Conservation (phyloP, 2,329 filamentous ascomycete species). For the Acephala macrosclerotiorum region DNA sequence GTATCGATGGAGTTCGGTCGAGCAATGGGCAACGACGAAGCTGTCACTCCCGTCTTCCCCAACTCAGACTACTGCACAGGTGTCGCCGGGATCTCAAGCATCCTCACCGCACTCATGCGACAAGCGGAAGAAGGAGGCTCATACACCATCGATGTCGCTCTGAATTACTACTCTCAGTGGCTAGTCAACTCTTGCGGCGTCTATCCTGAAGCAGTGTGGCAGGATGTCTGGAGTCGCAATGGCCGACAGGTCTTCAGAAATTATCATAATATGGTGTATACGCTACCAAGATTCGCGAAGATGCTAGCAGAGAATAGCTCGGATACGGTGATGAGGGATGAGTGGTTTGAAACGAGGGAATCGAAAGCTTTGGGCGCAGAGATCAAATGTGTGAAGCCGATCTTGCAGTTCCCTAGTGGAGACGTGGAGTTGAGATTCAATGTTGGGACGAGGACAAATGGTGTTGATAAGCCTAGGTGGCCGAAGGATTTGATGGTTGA, state of each 20-base stretch:
- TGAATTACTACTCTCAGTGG: constrained; percentile 54
- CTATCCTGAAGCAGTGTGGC: constrained; percentile 54
- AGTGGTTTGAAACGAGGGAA: constrained; percentile 55
- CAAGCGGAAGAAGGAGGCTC: constrained; percentile 49
- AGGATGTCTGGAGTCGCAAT: constrained; percentile 54
- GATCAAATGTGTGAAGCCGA: constrained; percentile 52
- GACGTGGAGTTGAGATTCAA: constrained; percentile 53
- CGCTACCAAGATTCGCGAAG: constrained; percentile 49
- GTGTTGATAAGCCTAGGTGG: constrained; percentile 56
- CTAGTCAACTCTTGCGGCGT: constrained; percentile 48
- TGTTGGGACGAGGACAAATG: constrained; percentile 58
- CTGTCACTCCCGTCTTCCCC: constrained; percentile 53
- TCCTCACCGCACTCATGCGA: constrained; percentile 51
- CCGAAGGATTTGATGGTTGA: constrained; percentile 52
- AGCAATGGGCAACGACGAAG: constrained; percentile 54
- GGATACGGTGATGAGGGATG: constrained; percentile 51
- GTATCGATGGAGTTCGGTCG: constrained; percentile 54
- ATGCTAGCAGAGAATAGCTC: constrained; percentile 49
- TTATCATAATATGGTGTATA: constrained; percentile 55
- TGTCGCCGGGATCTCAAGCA: constrained; percentile 48
- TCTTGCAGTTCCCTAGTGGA: constrained; percentile 49
- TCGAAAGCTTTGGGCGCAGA: constrained; percentile 48
- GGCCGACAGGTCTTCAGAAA: constrained; percentile 57
- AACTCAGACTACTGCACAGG: constrained; percentile 55
- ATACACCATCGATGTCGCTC: constrained; percentile 49